Evolutionary conservation across 805 yeast species (phyloP), one percentile per base, ranked within the genome.

Genomic region (Saccharomycopsis olivae): DNA sequence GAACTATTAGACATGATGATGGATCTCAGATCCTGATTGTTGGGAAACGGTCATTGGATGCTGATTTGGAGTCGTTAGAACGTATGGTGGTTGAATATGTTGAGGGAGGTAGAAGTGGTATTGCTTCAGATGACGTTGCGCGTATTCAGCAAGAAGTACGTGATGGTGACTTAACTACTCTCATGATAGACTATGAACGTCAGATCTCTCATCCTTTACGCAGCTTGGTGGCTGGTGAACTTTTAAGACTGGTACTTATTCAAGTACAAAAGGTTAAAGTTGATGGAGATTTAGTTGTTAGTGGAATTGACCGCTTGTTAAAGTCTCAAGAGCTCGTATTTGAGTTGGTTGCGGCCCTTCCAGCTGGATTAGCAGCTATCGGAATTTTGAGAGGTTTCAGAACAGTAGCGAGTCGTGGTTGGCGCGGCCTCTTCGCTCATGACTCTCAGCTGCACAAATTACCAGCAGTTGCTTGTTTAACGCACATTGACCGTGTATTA

Each of bases 181-280:
- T 89, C 39, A 76, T 89, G 83, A 69, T 75, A 33, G 73, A 75
- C 24, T 92, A 92, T 55, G 97, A 89, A 53, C 51, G 60, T 19
- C 89, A 86, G 49, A 62, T 92, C 43, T 71, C 75, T 43, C 56
- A 65, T 4, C 97, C 97, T 0, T 53, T 87, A 35, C 68, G 64
- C 40, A 75, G 78, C 28, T 50, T 78, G 2, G 43, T 87, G 2
- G 59, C 61, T 11, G 98, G 97, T 3, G 73, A 77, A 41, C 67
- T 89, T 48, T 58, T 87, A 6, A 68, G 95, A 40, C 76, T 88
- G 13, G 57, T 92, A 34, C 61, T 92, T 52, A 88, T 89, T 47
- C 97, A 92, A 58, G 66, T 92, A n/a, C 98, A 89, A 57, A 89
- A 92, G 60, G 80, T 95, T 10, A 89, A 89, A 59, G 96, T 92